Evolutionary conservation across 2,329 filamentous ascomycete species (phyloP), one percentile per base, ranked within the genome.

Genomic region (Colletotrichum horii): DNA sequence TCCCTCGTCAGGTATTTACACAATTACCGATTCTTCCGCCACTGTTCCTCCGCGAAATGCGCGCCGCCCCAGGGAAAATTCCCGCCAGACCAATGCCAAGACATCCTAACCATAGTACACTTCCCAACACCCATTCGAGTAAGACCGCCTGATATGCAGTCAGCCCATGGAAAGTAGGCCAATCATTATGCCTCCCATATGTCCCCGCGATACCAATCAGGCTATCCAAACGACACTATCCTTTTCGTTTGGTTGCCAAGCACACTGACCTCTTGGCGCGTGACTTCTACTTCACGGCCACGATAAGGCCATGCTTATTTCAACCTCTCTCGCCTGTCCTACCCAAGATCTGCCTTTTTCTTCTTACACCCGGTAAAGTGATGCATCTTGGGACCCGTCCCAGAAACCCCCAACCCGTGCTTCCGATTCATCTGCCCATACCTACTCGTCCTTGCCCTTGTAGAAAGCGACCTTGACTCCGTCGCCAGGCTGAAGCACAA

Each of bases 401-500:
- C 9, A 56, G 43, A 48, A 58, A 16, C 24, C 12, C 55, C 14
- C 22, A 14, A 6, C 22, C 11, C 15, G 26, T 61, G 7, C 36
- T 26, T 16, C 24, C n/a, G 12, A 43, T 24, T 19, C 34, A 15
- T 38, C 61, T 19, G 19, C 19, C 14, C 61, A 30, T 16, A 15
- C 43, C 38, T 16, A 69, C 9, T 22, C 70, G 56, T 65, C 28
- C 78, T 83, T 81, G 30, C 58, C 83, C 79, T 90, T 86, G 85
- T 86, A 91, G 75, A 93, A 89, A 2, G 88, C 89, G 26, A 93
- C 88, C 65, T 81, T 84, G 16, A 93, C 91, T 3, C 91, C 92
- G 62, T 92, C 85, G 0, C 86, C 89, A 0, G 92, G 92, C 79
- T 88, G 88, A 78, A 93, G 79, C 48, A 92, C 90, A 79, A 93